These are phyloP conservation scores for Leccinum barrowsii DNA, from an alignment of 768 basidiomycete genomes.

Conservation along the genomic window DNA sequence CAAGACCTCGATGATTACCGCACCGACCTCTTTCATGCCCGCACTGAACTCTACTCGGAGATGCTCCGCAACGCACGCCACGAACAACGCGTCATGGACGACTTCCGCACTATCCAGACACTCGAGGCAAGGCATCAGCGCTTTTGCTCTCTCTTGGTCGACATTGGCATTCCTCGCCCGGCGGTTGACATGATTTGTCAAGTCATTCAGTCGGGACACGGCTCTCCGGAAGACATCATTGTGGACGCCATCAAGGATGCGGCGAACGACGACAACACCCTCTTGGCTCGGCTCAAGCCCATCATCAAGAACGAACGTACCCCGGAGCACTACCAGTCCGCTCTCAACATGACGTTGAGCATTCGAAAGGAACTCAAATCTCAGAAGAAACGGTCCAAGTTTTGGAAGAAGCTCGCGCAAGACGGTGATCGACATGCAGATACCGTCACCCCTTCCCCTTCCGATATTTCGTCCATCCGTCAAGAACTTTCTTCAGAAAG, in stretches of 20 bases:
- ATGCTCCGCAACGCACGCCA: constrained; percentile 27
- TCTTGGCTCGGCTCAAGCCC: constrained; percentile 43
- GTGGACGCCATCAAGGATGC: constrained; percentile 43
- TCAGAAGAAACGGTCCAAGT: constrained; percentile 41
- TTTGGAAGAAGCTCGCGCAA: constrained; percentile 44
- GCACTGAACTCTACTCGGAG: constrained; percentile 27
- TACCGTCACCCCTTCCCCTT: constrained; percentile 29
- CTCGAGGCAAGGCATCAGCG: constrained; percentile 25
- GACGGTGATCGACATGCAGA: constrained; percentile 22
- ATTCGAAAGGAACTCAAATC: constrained; percentile 42
- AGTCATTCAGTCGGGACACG: constrained; percentile 24
- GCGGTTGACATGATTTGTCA: constrained; percentile 23
- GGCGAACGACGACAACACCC: constrained; percentile 33
- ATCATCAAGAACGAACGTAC: constrained; percentile 34
- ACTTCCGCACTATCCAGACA: constrained; percentile 26
- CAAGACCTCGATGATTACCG: constrained; percentile 28
- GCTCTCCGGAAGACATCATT: constrained; percentile 40
- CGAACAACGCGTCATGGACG: constrained; percentile 22
- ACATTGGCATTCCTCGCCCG: constrained; percentile 26
- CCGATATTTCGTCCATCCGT: constrained; percentile 28
- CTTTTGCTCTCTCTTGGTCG: constrained; percentile 22
- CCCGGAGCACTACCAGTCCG: constrained; percentile 43
- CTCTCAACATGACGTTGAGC: constrained; percentile 43
- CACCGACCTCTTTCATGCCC: constrained; percentile 26
- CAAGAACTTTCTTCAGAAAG: constrained; percentile 25